Evolutionary conservation across 176 grass and related monocot genomes (phyloP).

Genomic region (Chloris gayana): DNA sequence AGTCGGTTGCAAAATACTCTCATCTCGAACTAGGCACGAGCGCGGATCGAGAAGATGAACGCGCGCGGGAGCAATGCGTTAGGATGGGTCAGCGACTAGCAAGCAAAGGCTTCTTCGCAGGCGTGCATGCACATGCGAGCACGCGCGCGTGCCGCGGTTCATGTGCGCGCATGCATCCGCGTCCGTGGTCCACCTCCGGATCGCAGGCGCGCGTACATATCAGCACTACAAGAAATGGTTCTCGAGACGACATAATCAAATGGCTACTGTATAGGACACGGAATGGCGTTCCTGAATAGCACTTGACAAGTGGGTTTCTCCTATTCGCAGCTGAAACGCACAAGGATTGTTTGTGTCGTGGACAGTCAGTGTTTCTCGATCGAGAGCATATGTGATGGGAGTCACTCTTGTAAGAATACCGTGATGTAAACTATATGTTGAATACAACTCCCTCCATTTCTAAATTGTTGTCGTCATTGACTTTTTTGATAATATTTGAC

Average conservation of each 20-base stretch:
- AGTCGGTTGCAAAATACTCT: neutral
- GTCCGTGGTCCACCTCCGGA: neutral
- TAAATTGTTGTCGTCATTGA: too few species aligned
- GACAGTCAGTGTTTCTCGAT: too few species aligned
- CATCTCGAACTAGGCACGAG: neutral
- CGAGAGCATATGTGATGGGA: too few species aligned
- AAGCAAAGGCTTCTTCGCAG: neutral
- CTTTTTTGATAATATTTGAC: too few species aligned
- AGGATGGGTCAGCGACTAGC: neutral
- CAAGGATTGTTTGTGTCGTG: too few species aligned
- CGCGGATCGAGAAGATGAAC: conserved; percentile 1
- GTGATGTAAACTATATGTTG: too few species aligned
- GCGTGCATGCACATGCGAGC: conserved; percentile 17
- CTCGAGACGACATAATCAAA: neutral
- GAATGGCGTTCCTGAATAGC: too few species aligned
- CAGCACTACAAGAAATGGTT: neutral
- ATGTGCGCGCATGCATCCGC: conserved; percentile 21
- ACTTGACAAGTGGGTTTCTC: too few species aligned
- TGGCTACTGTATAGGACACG: neutral
- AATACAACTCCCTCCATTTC: too few species aligned
- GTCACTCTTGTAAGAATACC: too few species aligned
- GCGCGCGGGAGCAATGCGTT: neutral
- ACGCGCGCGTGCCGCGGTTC: conserved; percentile 30
- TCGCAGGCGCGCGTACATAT: neutral
- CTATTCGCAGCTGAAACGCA: too few species aligned